These are phyloP conservation scores for Pyrus communis DNA, from an alignment of 306 rosid genomes.

Conservation along the genomic window DNA sequence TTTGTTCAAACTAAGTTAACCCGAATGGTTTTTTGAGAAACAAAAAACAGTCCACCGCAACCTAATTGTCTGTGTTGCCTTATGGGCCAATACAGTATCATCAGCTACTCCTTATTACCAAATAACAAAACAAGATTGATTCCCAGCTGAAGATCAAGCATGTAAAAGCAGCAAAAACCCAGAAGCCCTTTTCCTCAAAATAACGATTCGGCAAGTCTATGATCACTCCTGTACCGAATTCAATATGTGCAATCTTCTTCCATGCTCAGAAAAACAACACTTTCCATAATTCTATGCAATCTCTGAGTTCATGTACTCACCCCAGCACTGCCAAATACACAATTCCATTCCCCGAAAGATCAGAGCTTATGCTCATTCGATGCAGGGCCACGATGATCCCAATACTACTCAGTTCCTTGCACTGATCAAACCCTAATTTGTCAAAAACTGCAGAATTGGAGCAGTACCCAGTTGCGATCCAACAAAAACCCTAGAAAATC, in stretches of 20 bases:
- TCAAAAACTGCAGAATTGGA: conserved; percentile 22
- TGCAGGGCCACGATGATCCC: conserved; percentile 5
- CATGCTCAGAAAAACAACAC: conserved; percentile 40
- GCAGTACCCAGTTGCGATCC: conserved; percentile 39
- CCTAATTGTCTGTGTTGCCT: conserved; percentile 31
- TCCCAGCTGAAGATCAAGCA: conserved; percentile 19
- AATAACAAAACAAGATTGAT: conserved; percentile 29
- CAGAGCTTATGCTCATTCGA: conserved; percentile 28
- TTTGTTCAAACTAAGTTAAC: conserved; percentile 36
- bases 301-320: conserved; percentile 42
- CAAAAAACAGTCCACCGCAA: conserved; percentile 36
- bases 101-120: conserved; percentile 27
- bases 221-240: conserved; percentile 39
- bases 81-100: conserved; percentile 33
- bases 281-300: conserved; percentile 40
- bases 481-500: conserved; percentile 38
- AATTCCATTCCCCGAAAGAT: conserved; percentile 23
- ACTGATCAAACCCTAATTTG: conserved; percentile 37
- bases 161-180: conserved; percentile 3
- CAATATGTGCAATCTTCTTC: conserved; percentile 62
- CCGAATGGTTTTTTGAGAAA: conserved; percentile 39
- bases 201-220: conserved; percentile 15
- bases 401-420: conserved; percentile 13
- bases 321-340: conserved; percentile 25
- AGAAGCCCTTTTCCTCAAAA: conserved; percentile 20